phyloP scores from a whole-genome alignment of 2,329 filamentous ascomycete species.

The Pseudocercospora fuligena region DNA sequence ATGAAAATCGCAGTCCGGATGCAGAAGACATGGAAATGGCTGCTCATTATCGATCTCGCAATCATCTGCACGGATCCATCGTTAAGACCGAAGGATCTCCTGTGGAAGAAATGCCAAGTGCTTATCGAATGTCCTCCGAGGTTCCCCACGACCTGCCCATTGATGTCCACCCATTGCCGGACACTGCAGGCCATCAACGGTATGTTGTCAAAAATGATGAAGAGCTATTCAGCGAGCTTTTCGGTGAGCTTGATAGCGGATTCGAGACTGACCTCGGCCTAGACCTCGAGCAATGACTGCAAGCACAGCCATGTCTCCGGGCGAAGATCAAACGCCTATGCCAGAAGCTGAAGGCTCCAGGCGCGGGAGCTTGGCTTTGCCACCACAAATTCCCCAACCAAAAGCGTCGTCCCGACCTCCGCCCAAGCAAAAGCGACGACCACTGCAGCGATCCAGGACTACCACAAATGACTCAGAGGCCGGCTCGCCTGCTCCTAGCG shows the following conservation, averaged over 20 bases:
- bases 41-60: constrained; percentile 39
- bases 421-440: constrained; percentile 41
- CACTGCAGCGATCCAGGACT: constrained; percentile 33
- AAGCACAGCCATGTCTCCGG: constrained; percentile 19
- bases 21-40: constrained; percentile 45
- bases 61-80: constrained; percentile 27
- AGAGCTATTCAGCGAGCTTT: constrained; percentile 20
- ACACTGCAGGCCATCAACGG: constrained; percentile 29
- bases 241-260: constrained; percentile 22
- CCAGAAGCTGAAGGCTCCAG: constrained; percentile 29
- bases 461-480: constrained; percentile 39
- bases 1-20: constrained; percentile 44
- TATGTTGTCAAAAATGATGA: constrained; percentile 33
- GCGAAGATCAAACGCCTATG: constrained; percentile 17
- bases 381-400: constrained; percentile 34
- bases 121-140: constrained; percentile 16
- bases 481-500: constrained; percentile 44
- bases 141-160: constrained; percentile 12
- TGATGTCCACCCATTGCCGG: constrained; percentile 12
- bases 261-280: constrained; percentile 8
- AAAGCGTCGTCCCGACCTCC: constrained; percentile 24
- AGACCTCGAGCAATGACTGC: constrained; percentile 7
- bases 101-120: constrained; percentile 23
- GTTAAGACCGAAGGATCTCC: constrained; percentile 36
- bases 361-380: constrained; percentile 43